Evolutionary conservation across 2,329 filamentous ascomycete species (phyloP).

Genomic region (Chaetomiaceae sp.): DNA sequence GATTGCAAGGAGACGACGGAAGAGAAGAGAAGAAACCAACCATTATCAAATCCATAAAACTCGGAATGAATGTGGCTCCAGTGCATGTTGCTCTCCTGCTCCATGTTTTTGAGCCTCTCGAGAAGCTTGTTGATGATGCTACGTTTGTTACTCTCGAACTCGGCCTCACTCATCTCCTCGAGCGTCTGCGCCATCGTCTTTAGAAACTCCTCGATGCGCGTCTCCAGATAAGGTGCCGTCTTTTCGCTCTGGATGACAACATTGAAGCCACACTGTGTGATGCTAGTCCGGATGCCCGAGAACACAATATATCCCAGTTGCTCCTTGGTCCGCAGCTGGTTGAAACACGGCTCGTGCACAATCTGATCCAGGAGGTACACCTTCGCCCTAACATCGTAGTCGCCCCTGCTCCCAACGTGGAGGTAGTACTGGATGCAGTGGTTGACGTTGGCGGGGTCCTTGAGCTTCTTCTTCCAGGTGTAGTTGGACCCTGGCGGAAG

Average conservation of each 20-base stretch:
- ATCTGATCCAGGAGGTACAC: slow-evolving; percentile 81
- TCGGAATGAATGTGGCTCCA: slow-evolving; percentile 83
- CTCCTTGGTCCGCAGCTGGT: slow-evolving; percentile 92
- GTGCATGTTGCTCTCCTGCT: slow-evolving; percentile 73
- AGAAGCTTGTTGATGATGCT: slow-evolving; percentile 80
- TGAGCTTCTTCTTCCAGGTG: slow-evolving; percentile 72
- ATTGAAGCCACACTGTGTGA: slow-evolving; percentile 75
- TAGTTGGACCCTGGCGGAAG: slow-evolving; percentile 76
- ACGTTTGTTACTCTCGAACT: slow-evolving; percentile 87
- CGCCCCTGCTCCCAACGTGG: slow-evolving; percentile 61
- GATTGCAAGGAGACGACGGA: too few relatives aligned
- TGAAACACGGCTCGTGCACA: slow-evolving; percentile 86
- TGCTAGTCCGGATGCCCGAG: slow-evolving; percentile 63
- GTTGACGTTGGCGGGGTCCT: slow-evolving; percentile 84
- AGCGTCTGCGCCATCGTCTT: slow-evolving; percentile 59
- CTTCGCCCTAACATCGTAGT: slow-evolving; percentile 67
- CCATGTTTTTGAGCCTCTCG: slow-evolving; percentile 88
- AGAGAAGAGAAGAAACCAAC: too few relatives aligned
- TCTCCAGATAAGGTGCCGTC: slow-evolving; percentile 74
- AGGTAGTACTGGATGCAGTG: slow-evolving; percentile 77
- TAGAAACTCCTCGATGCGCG: slow-evolving; percentile 81
- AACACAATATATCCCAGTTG: slow-evolving; percentile 97
- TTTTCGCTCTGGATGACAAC: slow-evolving; percentile 93
- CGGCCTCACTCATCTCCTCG: slow-evolving; percentile 68
- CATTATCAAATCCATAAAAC: slow-evolving; percentile 81